phyloP scores from a whole-genome alignment of 805 yeast genomes.

The Clavispora carvajalis region DNA sequence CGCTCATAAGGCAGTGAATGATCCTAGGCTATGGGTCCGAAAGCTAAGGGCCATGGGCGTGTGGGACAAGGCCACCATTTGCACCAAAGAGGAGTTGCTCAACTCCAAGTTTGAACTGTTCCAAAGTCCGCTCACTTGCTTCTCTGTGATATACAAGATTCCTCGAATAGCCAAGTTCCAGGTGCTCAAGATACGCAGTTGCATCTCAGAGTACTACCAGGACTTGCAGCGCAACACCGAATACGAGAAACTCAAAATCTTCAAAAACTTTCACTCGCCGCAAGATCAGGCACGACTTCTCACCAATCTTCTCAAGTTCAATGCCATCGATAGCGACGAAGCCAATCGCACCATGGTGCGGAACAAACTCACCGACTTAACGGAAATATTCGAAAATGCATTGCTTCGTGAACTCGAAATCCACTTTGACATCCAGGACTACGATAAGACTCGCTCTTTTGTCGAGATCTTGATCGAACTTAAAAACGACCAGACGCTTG shows the following conservation, averaged over 20 bases:
- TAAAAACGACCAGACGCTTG: slow-evolving; percentile 38
- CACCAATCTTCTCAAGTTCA: slow-evolving; percentile 35
- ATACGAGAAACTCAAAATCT: slow-evolving; percentile 40
- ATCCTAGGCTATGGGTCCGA: slow-evolving; percentile 36
- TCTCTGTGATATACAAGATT: slow-evolving; percentile 21
- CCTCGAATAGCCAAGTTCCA: slow-evolving; percentile 33
- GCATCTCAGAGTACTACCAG: slow-evolving; percentile 40
- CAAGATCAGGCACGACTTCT: slow-evolving; percentile 47
- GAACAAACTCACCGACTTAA: slow-evolving; percentile 46
- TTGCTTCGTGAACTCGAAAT: slow-evolving; percentile 62
- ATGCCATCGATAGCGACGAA: slow-evolving; percentile 28
- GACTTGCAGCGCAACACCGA: slow-evolving; percentile 40
- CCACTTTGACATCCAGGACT: slow-evolving; percentile 46
- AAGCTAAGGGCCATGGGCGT: slow-evolving; percentile 30
- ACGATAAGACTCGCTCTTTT: slow-evolving; percentile 29
- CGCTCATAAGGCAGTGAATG: slow-evolving; percentile 32
- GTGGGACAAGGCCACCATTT: slow-evolving; percentile 26
- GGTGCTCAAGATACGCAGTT: slow-evolving; percentile 32
- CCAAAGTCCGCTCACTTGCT: slow-evolving; percentile 30
- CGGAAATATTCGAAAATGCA: slow-evolving; percentile 70
- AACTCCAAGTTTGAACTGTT: slow-evolving; percentile 9
- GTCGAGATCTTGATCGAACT: slow-evolving; percentile 31
- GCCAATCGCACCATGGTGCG: slow-evolving; percentile 24
- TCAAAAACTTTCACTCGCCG: slow-evolving; percentile 43
- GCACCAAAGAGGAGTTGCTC: slow-evolving; percentile 1